phyloP scores from a whole-genome alignment of 2,329 filamentous ascomycete species.

The Monilinia fructicola region DNA sequence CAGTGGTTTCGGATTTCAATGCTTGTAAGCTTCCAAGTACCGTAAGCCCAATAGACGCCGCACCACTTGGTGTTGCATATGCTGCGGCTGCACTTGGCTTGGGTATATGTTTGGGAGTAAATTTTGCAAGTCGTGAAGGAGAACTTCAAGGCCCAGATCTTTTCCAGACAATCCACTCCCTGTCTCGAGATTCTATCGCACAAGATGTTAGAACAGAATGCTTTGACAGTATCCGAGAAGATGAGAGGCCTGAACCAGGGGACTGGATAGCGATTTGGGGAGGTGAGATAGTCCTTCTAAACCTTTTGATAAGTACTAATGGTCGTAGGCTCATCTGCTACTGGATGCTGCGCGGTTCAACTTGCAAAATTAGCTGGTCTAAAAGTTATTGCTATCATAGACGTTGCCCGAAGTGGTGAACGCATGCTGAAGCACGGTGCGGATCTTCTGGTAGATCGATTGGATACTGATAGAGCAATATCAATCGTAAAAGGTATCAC shows the following conservation, averaged over 20 bases:
- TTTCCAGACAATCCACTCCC: slow-evolving; percentile 48
- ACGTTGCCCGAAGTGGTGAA: slow-evolving; percentile 64
- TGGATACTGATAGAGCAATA: slow-evolving; percentile 64
- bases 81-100: slow-evolving; percentile 67
- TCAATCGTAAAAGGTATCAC: slow-evolving; percentile 62
- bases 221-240: slow-evolving; percentile 51
- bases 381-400: slow-evolving; percentile 64
- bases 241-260: slow-evolving; percentile 56
- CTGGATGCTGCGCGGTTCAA: slow-evolving; percentile 65
- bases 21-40: slow-evolving; percentile 35
- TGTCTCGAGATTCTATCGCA: slow-evolving; percentile 53
- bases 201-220: slow-evolving; percentile 63
- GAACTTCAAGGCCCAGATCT: slow-evolving; percentile 56
- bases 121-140: slow-evolving; percentile 53
- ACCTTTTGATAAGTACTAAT: slow-evolving; percentile 10
- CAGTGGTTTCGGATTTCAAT: slow-evolving; percentile 49
- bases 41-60: slow-evolving; percentile 31
- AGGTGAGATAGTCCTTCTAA: slow-evolving; percentile 44
- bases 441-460: slow-evolving; percentile 68
- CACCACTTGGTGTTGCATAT: slow-evolving; percentile 39
- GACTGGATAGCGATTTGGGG: slow-evolving; percentile 78
- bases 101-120: slow-evolving; percentile 67
- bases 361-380: slow-evolving; percentile 66
- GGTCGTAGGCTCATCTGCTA: slow-evolving; percentile 61
- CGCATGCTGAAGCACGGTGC: slow-evolving; percentile 53